A percentile compares a stretch with the other conserved stretches of the same genome.
Evolutionary conservation across 495 filamentous ascomycete species (phyloP).

Genomic region (Cladorrhinum samala): DNA sequence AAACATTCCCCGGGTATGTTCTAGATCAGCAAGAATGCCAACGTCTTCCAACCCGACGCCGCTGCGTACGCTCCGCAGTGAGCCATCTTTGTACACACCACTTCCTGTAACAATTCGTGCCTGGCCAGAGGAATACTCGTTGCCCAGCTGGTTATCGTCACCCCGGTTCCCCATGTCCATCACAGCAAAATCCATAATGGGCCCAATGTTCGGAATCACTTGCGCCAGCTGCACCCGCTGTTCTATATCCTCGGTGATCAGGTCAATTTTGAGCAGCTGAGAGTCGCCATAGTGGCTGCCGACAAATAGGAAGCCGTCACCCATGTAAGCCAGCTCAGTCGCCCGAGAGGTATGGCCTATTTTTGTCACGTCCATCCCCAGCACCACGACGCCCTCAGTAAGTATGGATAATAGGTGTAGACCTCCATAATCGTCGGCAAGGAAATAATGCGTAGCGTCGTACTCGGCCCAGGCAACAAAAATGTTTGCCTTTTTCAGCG

Average conservation of each 20-base stretch:
- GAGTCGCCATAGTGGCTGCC: conserved; percentile 92
- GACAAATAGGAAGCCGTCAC: conserved; percentile 67
- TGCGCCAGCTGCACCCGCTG: conserved; percentile 61
- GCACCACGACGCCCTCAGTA: conserved; percentile 52
- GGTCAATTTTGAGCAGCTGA: conserved; percentile 63
- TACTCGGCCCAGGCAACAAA: conserved; percentile 86
- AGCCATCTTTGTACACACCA: conserved; percentile 80
- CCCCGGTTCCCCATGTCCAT: conserved; percentile 89
- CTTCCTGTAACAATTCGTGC: conserved; percentile 90
- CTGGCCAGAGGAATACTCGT: conserved; percentile 90
- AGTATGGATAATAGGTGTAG: conserved; percentile 74
- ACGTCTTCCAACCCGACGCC: conserved; percentile 90
- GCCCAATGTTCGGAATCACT: conserved; percentile 76
- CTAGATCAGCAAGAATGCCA: conserved; percentile 74
- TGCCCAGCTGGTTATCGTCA: conserved; percentile 63
- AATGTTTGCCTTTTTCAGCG: conserved; percentile 65
- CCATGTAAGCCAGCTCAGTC: conserved; percentile 71
- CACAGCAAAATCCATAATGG: conserved; percentile 85
- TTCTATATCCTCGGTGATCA: conserved; percentile 17
- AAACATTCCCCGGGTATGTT: conserved; percentile 62
- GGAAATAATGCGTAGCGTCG: conserved; percentile 69
- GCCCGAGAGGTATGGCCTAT: conserved; percentile 72
- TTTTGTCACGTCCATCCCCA: conserved; percentile 46
- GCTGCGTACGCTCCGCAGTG: conserved; percentile 79
- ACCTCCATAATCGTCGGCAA: conserved; percentile 85